Evolutionary conservation across 176 grass and related monocot species (phyloP).

Genomic region (Musa troglodytarum): DNA sequence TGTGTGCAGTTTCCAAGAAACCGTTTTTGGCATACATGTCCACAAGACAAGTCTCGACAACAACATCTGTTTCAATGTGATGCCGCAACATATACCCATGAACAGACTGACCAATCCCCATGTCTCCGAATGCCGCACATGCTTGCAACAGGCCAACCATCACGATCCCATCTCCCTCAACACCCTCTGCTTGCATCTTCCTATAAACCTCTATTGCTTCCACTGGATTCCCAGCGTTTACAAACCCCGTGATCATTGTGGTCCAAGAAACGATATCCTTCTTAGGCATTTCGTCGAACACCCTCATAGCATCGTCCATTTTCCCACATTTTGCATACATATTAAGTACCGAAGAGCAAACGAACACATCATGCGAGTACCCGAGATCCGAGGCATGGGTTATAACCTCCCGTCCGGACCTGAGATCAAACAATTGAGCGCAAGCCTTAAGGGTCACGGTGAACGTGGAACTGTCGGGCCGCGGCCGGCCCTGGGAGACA

Average conservation of each 20-base stretch:
- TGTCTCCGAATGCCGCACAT: conserved; percentile 7
- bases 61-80: conserved; percentile 35
- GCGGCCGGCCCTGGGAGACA: conserved; percentile 1
- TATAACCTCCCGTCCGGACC: conserved; percentile 25
- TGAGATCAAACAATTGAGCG: conserved; percentile 34
- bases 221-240: conserved; percentile 20
- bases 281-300: conserved; percentile 50
- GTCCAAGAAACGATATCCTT: conserved; percentile 51
- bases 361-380: conserved; percentile 37
- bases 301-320: conserved; percentile 31
- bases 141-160: conserved; percentile 42
- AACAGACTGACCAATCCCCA: conserved; percentile 32
- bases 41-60: conserved; percentile 39
- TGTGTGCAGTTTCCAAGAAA: conserved; percentile 25
- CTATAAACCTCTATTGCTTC: conserved; percentile 44
- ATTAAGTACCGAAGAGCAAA: conserved; percentile 51
- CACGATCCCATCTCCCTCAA: conserved; percentile 36
- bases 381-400: conserved; percentile 23
- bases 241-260: conserved; percentile 51
- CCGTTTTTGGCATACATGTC: conserved; percentile 44
- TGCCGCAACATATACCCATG: conserved; percentile 36
- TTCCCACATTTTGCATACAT: conserved; percentile 40
- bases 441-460: conserved; percentile 54
- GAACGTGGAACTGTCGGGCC: conserved; percentile 60
- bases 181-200: conserved; percentile 29